phyloP scores from a whole-genome alignment of 345 rosid species.

The Melastoma malabathricum region DNA sequence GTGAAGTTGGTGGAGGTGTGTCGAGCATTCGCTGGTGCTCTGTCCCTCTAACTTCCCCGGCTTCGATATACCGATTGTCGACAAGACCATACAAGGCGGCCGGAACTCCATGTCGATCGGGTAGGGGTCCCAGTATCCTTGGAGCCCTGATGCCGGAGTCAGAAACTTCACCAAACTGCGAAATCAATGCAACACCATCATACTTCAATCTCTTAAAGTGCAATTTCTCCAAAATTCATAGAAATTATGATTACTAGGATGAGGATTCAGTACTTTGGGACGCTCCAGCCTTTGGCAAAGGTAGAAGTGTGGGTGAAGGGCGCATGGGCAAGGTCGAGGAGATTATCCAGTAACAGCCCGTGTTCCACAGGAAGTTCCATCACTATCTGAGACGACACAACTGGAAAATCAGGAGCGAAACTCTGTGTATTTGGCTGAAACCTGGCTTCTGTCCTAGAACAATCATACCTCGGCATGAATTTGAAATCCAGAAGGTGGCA shows the following conservation, averaged over 20 bases:
- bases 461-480: slow-evolving; percentile 83
- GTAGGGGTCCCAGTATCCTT: slow-evolving; percentile 98
- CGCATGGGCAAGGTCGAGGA: slow-evolving; percentile 94
- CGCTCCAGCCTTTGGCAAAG: slow-evolving; percentile 96
- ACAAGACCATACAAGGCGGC: slow-evolving; percentile 92
- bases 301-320: slow-evolving; percentile 97
- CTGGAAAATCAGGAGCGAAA: not conserved
- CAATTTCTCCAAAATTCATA: not conserved
- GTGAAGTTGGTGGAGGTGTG: slow-evolving; percentile 96
- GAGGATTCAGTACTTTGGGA: slow-evolving; percentile 22
- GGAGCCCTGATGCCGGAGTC: slow-evolving; percentile 79
- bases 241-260: not conserved
- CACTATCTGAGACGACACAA: slow-evolving; percentile 41
- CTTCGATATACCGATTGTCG: slow-evolving; percentile 93
- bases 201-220: not conserved
- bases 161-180: slow-evolving; percentile 81
- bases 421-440: not conserved
- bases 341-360: slow-evolving; percentile 88
- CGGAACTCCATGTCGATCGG: slow-evolving; percentile 96
- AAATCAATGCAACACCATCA: not conserved
- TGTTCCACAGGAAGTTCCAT: slow-evolving; percentile 99
- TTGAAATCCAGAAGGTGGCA: slow-evolving; percentile 78
- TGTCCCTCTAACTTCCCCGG: slow-evolving; percentile 88
- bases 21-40: slow-evolving; percentile 52
- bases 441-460: not conserved